phyloP scores from a whole-genome alignment of 352 stramenopile genomes.

The Paralagenidium karlingii region DNA sequence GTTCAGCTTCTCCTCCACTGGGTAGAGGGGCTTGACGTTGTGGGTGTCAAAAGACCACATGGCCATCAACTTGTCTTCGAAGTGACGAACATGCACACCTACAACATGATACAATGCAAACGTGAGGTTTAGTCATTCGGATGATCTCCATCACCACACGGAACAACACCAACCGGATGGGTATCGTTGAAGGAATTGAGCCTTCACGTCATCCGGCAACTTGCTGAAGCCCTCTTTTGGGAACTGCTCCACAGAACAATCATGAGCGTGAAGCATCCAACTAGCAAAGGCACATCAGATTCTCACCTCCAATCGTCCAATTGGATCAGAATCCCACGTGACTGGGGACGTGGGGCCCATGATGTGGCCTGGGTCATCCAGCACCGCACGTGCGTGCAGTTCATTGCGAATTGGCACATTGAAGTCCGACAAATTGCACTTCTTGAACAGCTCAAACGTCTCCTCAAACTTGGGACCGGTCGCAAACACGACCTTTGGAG shows the following conservation, averaged over 20 bases:
- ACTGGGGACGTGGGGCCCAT: conserved; percentile 39
- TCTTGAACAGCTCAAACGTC: conserved; percentile 44
- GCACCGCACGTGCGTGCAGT: conserved; percentile 48
- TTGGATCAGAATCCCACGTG: conserved; percentile 61
- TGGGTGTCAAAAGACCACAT: conserved; percentile 74
- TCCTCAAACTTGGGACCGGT: conserved; percentile 54
- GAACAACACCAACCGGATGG: conserved; percentile 13
- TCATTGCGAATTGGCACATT: conserved; percentile 61
- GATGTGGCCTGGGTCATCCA: conserved; percentile 45
- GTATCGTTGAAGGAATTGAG: conserved; percentile 40
- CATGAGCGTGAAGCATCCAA: not conserved
- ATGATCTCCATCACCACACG: not conserved
- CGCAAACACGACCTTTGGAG: conserved; percentile 52
- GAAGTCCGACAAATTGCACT: conserved; percentile 32
- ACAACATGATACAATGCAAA: no score
- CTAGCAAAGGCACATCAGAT: not conserved
- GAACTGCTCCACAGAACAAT: conserved; percentile 14
- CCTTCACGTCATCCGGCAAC: conserved; percentile 19
- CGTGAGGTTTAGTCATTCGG: not conserved
- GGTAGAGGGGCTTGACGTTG: conserved; percentile 38
- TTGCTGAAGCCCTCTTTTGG: conserved; percentile 30
- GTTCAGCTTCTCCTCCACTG: conserved; percentile 49
- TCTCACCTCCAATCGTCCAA: conserved; percentile 39
- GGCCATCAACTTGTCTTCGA: conserved; percentile 49
- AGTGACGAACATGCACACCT: conserved; percentile 60